These are phyloP conservation scores for Artemisia tridentata DNA, from an alignment of 129 eudicot genomes.

Conservation along the genomic window DNA sequence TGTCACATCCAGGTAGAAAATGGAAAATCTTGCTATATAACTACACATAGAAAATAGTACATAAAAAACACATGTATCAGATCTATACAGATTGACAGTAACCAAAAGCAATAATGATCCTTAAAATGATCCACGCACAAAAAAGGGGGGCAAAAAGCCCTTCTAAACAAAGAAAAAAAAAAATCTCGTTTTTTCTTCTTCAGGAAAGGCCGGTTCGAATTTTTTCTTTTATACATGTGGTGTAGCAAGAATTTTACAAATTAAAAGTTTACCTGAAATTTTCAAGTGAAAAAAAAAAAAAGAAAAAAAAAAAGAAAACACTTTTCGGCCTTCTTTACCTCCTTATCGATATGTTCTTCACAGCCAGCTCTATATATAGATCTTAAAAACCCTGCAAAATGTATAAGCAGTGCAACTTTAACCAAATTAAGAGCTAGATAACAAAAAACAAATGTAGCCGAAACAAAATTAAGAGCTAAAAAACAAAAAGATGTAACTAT, in stretches of 20 bases:
- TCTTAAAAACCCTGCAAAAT: slow-evolving; percentile 11
- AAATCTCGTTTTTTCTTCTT: too few relatives aligned
- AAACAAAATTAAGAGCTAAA: slow-evolving; percentile 3
- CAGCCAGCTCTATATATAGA: background rate
- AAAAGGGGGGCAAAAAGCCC: too few relatives aligned
- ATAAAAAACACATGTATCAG: background rate
- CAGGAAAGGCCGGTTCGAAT: too few relatives aligned
- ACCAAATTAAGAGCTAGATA: background rate
- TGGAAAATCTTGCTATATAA: background rate
- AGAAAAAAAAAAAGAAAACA: background rate
- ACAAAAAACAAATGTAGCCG: background rate
- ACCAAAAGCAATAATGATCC: background rate
- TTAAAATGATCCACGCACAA: background rate
- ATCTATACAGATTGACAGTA: background rate
- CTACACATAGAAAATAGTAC: background rate
- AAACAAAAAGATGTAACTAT: slow-evolving; percentile 10
- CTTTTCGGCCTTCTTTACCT: slow-evolving; percentile 2
- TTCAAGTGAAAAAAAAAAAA: slow-evolving; percentile 14
- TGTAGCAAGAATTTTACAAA: too few relatives aligned
- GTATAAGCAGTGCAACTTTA: too few relatives aligned
- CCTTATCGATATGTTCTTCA: background rate
- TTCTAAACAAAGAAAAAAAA: background rate
- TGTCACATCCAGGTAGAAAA: background rate
- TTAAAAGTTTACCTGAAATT: slow-evolving; percentile 21
- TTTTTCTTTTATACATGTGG: too few relatives aligned